A percentile compares a stretch with the other conserved stretches of the same genome.
Conservation (phyloP, 345 rosid species). For the Cardamine chenopodiifolia region DNA sequence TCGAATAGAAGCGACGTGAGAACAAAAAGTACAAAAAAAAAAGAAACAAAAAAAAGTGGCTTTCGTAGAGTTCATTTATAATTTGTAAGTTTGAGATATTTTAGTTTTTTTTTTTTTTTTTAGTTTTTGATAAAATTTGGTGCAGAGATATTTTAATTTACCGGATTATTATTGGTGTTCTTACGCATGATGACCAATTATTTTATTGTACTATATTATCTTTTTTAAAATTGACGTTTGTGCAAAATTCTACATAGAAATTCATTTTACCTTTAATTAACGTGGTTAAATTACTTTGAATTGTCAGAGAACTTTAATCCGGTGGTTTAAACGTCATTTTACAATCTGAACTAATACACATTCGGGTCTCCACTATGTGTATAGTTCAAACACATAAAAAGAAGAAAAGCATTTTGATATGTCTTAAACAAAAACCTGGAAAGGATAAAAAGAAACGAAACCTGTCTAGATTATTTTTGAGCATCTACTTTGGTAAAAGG, state of each 20-base stretch:
- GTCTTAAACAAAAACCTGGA: conserved; percentile 3
- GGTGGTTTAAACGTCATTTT: background rate
- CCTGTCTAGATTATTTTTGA: conserved; percentile 29
- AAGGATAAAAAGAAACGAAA: conserved; percentile 3
- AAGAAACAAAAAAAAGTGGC: conserved; percentile 9
- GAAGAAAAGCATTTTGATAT: conserved; percentile 6
- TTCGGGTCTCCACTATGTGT: background rate
- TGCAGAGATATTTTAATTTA: too few relatives aligned
- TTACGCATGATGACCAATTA: background rate
- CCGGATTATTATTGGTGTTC: too few relatives aligned
- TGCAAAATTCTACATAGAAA: background rate
- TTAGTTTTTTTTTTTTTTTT: background rate
- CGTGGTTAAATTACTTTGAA: background rate
- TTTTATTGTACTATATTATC: background rate
- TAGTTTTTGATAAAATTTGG: background rate
- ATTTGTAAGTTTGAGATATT: conserved; percentile 15
- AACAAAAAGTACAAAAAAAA: background rate
- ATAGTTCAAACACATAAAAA: conserved; percentile 4
- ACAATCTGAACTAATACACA: background rate
- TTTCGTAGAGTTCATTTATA: conserved; percentile 26
- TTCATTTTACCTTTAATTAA: background rate
- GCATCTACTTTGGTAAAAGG: conserved; percentile 27
- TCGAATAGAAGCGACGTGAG: conserved; percentile 15
- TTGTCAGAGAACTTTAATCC: background rate
- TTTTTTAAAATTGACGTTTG: background rate